Conservation (phyloP, 306 rosid species). For the Ochetophila trinervis region DNA sequence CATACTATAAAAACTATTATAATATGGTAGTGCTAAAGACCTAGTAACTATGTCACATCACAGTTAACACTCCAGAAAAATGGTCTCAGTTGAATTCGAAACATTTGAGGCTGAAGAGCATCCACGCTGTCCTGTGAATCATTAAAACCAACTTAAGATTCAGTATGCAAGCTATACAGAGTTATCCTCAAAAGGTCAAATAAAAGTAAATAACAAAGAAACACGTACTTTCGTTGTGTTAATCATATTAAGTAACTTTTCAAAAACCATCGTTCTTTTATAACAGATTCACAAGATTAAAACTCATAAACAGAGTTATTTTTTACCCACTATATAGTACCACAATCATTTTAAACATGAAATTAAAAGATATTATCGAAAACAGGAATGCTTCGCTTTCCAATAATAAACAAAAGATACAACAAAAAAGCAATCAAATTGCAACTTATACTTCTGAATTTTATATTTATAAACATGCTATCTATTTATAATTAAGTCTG, state of each 20-base stretch:
- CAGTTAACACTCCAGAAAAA: neutral
- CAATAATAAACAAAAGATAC: neutral
- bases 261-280: conserved; percentile 1
- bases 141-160: conserved; percentile 1
- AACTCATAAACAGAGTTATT: conserved; percentile 6
- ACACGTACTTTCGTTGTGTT: too few species aligned
- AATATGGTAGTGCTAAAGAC: neutral
- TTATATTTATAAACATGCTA: conserved; percentile 28
- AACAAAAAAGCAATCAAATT: neutral
- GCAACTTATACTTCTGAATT: conserved; percentile 1
- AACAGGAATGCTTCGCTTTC: neutral
- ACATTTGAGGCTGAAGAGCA: conserved; percentile 5
- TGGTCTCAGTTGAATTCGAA: neutral
- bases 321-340: conserved; percentile 3
- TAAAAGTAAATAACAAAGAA: too few species aligned
- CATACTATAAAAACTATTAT: conserved; percentile 14
- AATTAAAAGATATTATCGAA: neutral
- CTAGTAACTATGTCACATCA: conserved; percentile 9
- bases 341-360: conserved; percentile 11
- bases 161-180: neutral
- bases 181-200: neutral
- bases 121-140: conserved; percentile 20
- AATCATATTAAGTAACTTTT: too few species aligned
- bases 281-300: neutral
- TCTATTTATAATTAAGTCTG: neutral